These are phyloP conservation scores for Pythium folliculosum DNA, from an alignment of 352 stramenopile species.

Conservation along the genomic window DNA sequence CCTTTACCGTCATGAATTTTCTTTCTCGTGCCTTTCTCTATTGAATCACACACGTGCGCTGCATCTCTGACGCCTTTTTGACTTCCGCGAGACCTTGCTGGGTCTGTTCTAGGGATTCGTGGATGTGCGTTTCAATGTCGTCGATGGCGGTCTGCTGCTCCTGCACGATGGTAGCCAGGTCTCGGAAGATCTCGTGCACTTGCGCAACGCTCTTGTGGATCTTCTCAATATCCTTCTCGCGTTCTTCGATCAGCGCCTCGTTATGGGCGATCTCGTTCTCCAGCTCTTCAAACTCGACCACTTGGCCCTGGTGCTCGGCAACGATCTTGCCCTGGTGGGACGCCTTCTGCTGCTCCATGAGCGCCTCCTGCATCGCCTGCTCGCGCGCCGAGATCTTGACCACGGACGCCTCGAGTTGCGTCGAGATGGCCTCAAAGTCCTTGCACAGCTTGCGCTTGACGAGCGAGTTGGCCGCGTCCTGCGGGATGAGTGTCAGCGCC, in stretches of 20 bases:
- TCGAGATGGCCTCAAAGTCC: slow-evolving; percentile 80
- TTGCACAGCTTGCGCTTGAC: slow-evolving; percentile 83
- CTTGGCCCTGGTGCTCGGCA: slow-evolving; percentile 67
- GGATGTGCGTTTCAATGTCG: slow-evolving; percentile 83
- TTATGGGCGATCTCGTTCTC: slow-evolving; percentile 88
- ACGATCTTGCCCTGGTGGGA: slow-evolving; percentile 49
- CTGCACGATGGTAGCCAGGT: slow-evolving; percentile 83
- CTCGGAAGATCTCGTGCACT: slow-evolving; percentile 90
- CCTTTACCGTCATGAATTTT: neutral
- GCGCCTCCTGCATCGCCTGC: slow-evolving; percentile 55
- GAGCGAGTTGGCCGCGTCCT: slow-evolving; percentile 61
- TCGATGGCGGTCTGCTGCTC: slow-evolving; percentile 87
- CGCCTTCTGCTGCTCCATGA: slow-evolving; percentile 39
- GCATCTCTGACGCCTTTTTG: slow-evolving; percentile 83
- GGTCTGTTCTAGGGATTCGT: slow-evolving; percentile 83
- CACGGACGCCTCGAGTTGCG: slow-evolving; percentile 67
- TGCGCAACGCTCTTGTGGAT: slow-evolving; percentile 90
- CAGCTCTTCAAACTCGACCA: slow-evolving; percentile 79
- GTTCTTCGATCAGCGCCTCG: slow-evolving; percentile 88
- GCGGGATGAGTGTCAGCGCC: slow-evolving; percentile 52
- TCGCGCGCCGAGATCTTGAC: slow-evolving; percentile 65
- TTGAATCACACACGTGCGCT: slow-evolving; percentile 69
- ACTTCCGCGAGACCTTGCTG: slow-evolving; percentile 83
- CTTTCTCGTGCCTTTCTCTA: slow-evolving; percentile 31
- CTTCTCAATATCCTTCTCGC: slow-evolving; percentile 82